These are phyloP conservation scores for Sporothrix humicola DNA, from an alignment of 2,329 filamentous ascomycete species.

Conservation along the genomic window DNA sequence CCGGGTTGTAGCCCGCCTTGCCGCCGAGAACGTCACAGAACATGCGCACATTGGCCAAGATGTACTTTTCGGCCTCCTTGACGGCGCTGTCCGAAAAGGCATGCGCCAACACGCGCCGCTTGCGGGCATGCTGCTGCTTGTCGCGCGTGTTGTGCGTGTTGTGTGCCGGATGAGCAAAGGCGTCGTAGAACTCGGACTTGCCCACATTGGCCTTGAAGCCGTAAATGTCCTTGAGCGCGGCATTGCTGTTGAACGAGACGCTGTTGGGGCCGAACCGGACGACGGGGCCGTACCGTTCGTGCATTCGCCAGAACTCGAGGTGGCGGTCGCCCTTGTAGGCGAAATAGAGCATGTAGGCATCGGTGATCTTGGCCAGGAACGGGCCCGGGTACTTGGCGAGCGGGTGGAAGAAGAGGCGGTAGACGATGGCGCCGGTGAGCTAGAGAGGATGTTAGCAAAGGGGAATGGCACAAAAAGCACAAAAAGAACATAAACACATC, in stretches of 20 bases:
- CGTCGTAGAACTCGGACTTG: slow-evolving; percentile 75
- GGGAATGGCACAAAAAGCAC: not conserved
- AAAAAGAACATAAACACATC: no score
- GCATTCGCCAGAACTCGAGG: slow-evolving; percentile 72
- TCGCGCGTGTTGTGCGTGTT: slow-evolving; percentile 77
- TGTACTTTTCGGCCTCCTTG: slow-evolving; percentile 71
- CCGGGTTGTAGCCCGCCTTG: slow-evolving; percentile 21
- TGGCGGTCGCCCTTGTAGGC: slow-evolving; percentile 77
- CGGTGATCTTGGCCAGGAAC: slow-evolving; percentile 66
- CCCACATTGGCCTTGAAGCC: slow-evolving; percentile 66
- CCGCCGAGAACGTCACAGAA: slow-evolving; percentile 66
- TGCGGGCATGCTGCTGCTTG: slow-evolving; percentile 70
- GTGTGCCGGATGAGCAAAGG: slow-evolving; percentile 71
- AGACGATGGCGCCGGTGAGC: slow-evolving; percentile 50
- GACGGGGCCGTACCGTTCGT: slow-evolving; percentile 71
- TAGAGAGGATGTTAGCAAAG: not conserved
- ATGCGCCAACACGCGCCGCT: slow-evolving; percentile 73
- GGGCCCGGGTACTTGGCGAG: slow-evolving; percentile 70
- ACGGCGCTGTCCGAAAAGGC: slow-evolving; percentile 71
- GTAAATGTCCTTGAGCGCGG: slow-evolving; percentile 70
- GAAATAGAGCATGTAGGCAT: slow-evolving; percentile 71
- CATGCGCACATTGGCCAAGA: slow-evolving; percentile 68
- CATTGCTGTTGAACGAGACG: slow-evolving; percentile 75
- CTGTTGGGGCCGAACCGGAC: slow-evolving; percentile 82
- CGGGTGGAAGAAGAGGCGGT: slow-evolving; percentile 68